These are phyloP conservation scores for Kodamaea plutei DNA, from an alignment of 1,139 yeast species.

Conservation along the genomic window DNA sequence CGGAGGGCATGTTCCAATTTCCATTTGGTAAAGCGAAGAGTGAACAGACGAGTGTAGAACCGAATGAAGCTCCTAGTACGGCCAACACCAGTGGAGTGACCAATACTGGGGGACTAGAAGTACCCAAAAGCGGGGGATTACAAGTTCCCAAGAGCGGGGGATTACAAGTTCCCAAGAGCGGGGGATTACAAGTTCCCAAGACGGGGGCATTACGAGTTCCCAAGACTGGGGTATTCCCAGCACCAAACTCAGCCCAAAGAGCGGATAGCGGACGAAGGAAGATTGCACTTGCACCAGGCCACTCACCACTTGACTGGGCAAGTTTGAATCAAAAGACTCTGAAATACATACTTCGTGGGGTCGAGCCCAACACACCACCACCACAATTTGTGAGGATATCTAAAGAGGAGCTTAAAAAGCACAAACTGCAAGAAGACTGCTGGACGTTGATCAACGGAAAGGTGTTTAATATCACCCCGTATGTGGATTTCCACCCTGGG, in stretches of 20 bases:
- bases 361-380: constrained; percentile 38
- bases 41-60: neutral
- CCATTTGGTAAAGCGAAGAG: too few relatives aligned
- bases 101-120: neutral
- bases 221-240: constrained; percentile 25
- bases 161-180: neutral
- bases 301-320: constrained; percentile 89
- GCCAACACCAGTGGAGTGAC: neutral
- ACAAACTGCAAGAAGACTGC: constrained; percentile 58
- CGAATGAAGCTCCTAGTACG: neutral
- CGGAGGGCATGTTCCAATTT: too few relatives aligned
- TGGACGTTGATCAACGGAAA: constrained; percentile 84
- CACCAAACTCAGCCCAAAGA: constrained; percentile 38
- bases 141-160: neutral
- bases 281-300: constrained; percentile 70
- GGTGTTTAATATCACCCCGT: constrained; percentile 81
- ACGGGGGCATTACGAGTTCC: neutral
- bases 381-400: constrained; percentile 50
- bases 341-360: constrained; percentile 34
- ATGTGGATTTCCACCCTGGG: constrained; percentile 88
- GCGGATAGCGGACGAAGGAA: constrained; percentile 39
- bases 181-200: constrained; percentile 30
- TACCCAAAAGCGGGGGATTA: neutral
- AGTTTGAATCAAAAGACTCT: constrained; percentile 40
- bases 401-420: constrained; percentile 56